Evolutionary conservation across 805 yeast genomes (phyloP), one percentile per base, ranked within the genome.

Genomic region (Candida lessepsii): DNA sequence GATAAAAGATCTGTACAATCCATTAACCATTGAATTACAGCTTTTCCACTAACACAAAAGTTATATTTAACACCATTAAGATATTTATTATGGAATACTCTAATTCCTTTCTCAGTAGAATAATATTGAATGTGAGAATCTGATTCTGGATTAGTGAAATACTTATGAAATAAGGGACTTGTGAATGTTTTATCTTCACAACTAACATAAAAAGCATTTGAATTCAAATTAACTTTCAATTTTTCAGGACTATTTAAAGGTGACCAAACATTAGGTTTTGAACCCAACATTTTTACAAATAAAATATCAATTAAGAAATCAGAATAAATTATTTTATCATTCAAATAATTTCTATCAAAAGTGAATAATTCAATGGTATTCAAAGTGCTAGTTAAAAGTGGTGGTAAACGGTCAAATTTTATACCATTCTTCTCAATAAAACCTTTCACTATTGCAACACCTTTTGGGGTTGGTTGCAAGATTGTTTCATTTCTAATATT

Each of bases 381-480:
- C 51, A 81, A 73, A 21, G 57, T 61, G 0, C 89, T 76, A 3
- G 54, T 52, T 16, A 87, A 51, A n/a, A 84, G 69, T 0, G 56
- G 52, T 1, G 81, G 81, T 18, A 63, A 51, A 1, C 49, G 41
- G 1, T 51, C 44, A 11, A 59, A 58, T 32, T 62, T 67, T 35
- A 80, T 57, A 0, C 89, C 95, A 34, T 72, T 58, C 29, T 67
- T 74, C 37, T 69, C 65, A 45, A 83, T 79, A 56, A 81, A 87
- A 13, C 70, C 65, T 36, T 77, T 78, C 2, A 90, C 59, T 0
- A 87, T 53, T 0, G 88, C 81, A 6, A 88, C 79, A 1, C 97
- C 98, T 54, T 91, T 91, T 0, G 97, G 89, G 0, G 96, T 87
- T 3, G 96, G 96, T 55, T 91, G 97, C 20, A 87, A 54, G 3